phyloP scores from a whole-genome alignment of 148 eudicot species.

The Silene latifolia region DNA sequence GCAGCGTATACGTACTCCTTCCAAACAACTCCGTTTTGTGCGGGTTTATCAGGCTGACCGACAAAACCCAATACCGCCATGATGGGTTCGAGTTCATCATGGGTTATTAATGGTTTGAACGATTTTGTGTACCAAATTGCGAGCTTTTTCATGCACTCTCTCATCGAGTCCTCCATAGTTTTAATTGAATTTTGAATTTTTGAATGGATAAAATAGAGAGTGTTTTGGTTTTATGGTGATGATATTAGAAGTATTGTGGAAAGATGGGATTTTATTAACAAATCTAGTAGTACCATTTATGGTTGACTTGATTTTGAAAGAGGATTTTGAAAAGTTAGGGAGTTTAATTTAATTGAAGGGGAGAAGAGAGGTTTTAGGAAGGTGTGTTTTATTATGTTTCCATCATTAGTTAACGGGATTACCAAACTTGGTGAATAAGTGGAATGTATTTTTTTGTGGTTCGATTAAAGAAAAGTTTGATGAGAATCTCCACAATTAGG shows the following conservation, averaged over 20 bases:
- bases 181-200: not conserved
- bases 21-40: slow-evolving; percentile 34
- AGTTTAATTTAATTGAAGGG: slow-evolving; percentile 4
- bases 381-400: not conserved
- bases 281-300: not conserved
- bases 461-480: not conserved
- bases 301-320: not conserved
- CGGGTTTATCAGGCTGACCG: slow-evolving; percentile 13
- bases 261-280: not conserved
- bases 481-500: not conserved
- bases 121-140: slow-evolving; percentile 47
- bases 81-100: slow-evolving; percentile 56
- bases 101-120: slow-evolving; percentile 49
- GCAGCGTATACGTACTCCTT: slow-evolving; percentile 39
- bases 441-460: not conserved
- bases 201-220: too few relatives aligned
- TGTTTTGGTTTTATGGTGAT: not conserved
- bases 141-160: slow-evolving; percentile 36
- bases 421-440: not conserved
- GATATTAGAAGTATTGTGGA: too few relatives aligned
- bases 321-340: slow-evolving; percentile 10
- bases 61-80: slow-evolving; percentile 48
- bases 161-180: slow-evolving; percentile 25
- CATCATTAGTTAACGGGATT: not conserved
- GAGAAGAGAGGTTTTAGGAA: slow-evolving; percentile 14